These are phyloP conservation scores for Chlorella vulgaris DNA, from an alignment of 139 green algal genomes.

Conservation along the genomic window DNA sequence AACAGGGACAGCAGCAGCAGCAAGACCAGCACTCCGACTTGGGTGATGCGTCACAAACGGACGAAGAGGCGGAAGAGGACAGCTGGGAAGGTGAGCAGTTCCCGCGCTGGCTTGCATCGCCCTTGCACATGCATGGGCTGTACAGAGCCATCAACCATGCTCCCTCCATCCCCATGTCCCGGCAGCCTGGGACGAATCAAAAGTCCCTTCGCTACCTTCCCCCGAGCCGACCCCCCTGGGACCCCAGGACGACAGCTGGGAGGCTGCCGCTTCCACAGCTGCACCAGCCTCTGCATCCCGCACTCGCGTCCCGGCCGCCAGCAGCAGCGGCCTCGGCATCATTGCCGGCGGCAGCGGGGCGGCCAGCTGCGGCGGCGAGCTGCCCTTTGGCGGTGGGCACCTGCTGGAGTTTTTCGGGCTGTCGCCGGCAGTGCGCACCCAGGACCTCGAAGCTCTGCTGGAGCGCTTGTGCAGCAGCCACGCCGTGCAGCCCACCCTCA, in stretches of 20 bases:
- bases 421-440: constrained; percentile 2
- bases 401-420: constrained; percentile 28
- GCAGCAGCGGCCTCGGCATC: background rate
- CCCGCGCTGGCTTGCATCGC: background rate
- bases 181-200: constrained; percentile 21
- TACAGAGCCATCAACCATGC: too few relatives aligned
- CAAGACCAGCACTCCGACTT: background rate
- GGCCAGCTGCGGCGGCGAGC: background rate
- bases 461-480: background rate
- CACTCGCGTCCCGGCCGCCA: background rate
- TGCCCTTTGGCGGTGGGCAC: constrained; percentile 30
- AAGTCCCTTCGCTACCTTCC: background rate
- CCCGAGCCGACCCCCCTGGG: background rate
- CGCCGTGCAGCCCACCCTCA: constrained; percentile 4
- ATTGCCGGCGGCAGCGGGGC: background rate
- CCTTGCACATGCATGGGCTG: background rate
- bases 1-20: background rate
- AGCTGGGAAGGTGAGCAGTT: constrained; percentile 24
- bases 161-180: background rate
- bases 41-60: background rate
- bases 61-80: background rate
- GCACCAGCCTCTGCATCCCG: background rate
- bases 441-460: constrained; percentile 14
- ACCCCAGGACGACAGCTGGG: constrained; percentile 7
- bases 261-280: background rate